Base-by-base conservation (phyloP, 805 yeast genomes). In the Candida manassasensis region DNA sequence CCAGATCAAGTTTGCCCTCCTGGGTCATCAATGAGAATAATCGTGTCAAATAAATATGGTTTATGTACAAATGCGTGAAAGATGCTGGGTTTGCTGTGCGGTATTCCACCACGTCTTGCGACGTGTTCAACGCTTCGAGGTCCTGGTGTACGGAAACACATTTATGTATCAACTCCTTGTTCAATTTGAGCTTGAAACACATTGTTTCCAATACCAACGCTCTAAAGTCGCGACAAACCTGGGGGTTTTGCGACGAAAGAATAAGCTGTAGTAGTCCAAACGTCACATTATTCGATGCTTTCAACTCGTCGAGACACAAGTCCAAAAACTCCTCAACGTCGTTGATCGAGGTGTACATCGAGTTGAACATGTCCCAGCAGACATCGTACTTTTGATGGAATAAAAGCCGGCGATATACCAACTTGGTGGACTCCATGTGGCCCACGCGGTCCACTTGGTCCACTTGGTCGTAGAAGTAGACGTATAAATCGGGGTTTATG, bases 311-410 rank as follows among this genome's bases (percentile, higher is more conserved):
- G n/a, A 48, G 40, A 7, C 61, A 45, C 16, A 51, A 37, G 11
- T 59, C 68, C 19, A 63, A 44, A 25, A 57, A 44, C 11, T 63
- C 69, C 37, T 66, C 71, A 15, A 65, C 43, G 34, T 65, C 72
- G 13, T 49, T 50, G 12, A 67, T 47, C 12, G 62, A 49, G 14
- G 55, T 45, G 8, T 52, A 45, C 10, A 53, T 53, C 19, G 47
- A 49, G 2, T 59, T 27, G 22, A 53, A 45, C 9, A 57, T 36
- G 7, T 40, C 38, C 71, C 71, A 67, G 32, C 60, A 50, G 10
- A 42, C 44, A 6, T 38, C 43, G 50, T 52, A 66, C 26, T 46
- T 46, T 29, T 51, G 49, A 43, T 64, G 67, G 33, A 46, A 61
- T n/a, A 57, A 38, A 16, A 67, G 44, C 18, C 61, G 35, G 19